These are phyloP conservation scores for Dioscorea cayenensis DNA, from an alignment of 116 monocot genomes.

Conservation along the genomic window DNA sequence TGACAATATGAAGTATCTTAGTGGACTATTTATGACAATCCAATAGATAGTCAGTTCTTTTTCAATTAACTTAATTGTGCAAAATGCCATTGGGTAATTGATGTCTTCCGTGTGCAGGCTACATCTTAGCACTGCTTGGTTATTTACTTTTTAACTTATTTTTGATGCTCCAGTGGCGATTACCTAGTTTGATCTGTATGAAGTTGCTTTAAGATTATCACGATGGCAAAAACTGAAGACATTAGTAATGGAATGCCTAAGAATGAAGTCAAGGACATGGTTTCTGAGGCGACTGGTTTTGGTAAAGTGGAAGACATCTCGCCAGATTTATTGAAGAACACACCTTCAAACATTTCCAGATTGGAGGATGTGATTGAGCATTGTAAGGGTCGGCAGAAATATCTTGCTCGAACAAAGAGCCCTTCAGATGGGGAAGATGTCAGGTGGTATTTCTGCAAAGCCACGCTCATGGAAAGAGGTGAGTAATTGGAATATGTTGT, in stretches of 20 bases:
- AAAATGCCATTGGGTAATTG: no score
- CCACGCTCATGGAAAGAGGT: conserved; percentile 70
- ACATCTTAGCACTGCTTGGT: no score
- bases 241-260: neutral
- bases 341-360: conserved; percentile 87
- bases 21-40: no score
- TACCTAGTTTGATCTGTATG: neutral
- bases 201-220: neutral
- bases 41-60: no score
- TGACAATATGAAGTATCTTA: no score
- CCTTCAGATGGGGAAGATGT: conserved; percentile 91
- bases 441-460: conserved; percentile 94
- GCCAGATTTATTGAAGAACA: conserved; percentile 86
- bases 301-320: conserved; percentile 33
- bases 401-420: conserved; percentile 69
- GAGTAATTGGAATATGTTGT: neutral
- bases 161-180: no score
- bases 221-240: neutral
- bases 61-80: no score
- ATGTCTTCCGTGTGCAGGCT: no score
- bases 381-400: conserved; percentile 63
- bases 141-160: no score
- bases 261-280: neutral
- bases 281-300: conserved; percentile 2
- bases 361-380: conserved; percentile 90